phyloP scores from a whole-genome alignment of 1,284 basidiomycete genomes.

The Boletus sp. region DNA sequence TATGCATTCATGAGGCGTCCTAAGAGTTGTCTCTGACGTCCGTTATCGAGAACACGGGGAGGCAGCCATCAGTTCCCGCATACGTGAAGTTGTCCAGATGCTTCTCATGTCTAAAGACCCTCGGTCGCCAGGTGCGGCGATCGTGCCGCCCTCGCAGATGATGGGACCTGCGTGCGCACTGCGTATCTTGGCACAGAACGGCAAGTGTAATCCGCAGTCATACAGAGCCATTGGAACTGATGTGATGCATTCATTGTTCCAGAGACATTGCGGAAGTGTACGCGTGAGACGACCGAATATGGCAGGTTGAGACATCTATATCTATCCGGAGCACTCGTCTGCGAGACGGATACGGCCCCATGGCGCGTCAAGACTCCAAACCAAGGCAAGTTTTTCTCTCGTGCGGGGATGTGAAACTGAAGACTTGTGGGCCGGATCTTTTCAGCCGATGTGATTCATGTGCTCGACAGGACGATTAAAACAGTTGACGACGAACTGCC shows the following conservation, averaged over 20 bases:
- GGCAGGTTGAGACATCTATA: not conserved
- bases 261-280: constrained; percentile 14
- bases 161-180: constrained; percentile 26
- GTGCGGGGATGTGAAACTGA: not conserved
- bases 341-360: too few species aligned
- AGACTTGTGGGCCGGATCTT: not conserved
- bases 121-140: not conserved
- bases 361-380: too few species aligned
- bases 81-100: constrained; percentile 19
- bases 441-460: constrained; percentile 17
- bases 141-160: constrained; percentile 9
- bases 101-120: constrained; percentile 12
- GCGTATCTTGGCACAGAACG: constrained; percentile 17
- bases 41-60: constrained; percentile 18
- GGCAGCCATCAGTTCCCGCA: constrained; percentile 4
- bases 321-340: not conserved
- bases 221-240: not conserved
- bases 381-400: too few species aligned
- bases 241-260: not conserved
- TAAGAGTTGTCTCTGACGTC: not conserved
- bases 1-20: not conserved
- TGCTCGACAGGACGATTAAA: constrained; percentile 24
- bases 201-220: constrained; percentile 5
- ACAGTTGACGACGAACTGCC: constrained; percentile 21
- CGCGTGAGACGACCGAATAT: not conserved